Conservation (phyloP, 75 land plant genomes). For the Picea sitchensis region DNA sequence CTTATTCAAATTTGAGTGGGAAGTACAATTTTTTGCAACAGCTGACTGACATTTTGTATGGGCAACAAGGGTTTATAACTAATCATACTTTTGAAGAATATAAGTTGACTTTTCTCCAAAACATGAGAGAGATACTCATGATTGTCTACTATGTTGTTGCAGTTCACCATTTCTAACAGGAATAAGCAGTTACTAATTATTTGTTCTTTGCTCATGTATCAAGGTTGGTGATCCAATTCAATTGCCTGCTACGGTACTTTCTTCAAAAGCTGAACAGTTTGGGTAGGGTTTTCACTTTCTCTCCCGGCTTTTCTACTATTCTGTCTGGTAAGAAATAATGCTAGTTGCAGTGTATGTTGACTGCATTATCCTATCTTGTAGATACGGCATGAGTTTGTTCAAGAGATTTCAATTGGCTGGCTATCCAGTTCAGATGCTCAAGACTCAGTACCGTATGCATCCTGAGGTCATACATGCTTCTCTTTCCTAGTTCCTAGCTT, state of each 20-base stretch:
- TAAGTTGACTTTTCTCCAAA: too few species aligned
- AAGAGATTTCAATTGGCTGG: constrained; percentile 95
- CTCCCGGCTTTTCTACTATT: not conserved
- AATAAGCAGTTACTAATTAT: not conserved
- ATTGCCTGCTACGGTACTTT: constrained; percentile 95
- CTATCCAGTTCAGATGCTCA: constrained; percentile 89
- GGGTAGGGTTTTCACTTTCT: constrained; percentile 45
- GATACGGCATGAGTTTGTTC: constrained; percentile 90
- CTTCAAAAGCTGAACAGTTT: constrained; percentile 62
- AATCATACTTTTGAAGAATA: too few species aligned
- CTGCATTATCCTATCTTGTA: constrained; percentile 19
- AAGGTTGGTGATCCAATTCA: constrained; percentile 98
- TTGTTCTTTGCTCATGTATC: not conserved
- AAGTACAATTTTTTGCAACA: not conserved
- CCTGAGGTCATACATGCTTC: constrained; percentile 59
- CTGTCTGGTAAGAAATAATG: not conserved
- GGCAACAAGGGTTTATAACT: not conserved
- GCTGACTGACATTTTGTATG: not conserved
- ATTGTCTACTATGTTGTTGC: not conserved
- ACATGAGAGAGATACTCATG: too few species aligned
- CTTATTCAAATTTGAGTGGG: not conserved
- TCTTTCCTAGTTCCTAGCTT: not conserved
- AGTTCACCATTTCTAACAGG: not conserved
- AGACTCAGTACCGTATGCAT: constrained; percentile 98
- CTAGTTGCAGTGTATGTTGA: not conserved